phyloP scores from a whole-genome alignment of 2,329 filamentous ascomycete species.

The Immersiporthe knoxdaviesiana region DNA sequence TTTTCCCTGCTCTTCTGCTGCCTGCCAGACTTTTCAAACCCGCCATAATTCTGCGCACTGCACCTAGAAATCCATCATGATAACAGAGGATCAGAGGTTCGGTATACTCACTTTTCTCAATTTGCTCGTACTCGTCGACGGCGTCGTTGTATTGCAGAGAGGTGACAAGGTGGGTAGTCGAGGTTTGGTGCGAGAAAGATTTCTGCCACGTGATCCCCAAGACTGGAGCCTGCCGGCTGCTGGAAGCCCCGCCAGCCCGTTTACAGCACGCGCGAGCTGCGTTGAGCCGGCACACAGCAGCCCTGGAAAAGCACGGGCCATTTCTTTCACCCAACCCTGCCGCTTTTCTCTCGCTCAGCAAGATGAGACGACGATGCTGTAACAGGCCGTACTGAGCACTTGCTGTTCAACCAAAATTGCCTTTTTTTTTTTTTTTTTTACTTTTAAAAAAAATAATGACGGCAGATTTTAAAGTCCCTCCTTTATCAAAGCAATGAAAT shows the following conservation, averaged over 20 bases:
- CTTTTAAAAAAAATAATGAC: no score
- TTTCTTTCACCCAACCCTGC: background rate
- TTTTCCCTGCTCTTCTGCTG: constrained; percentile 6
- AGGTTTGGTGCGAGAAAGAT: constrained; percentile 25
- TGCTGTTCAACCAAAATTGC: no score
- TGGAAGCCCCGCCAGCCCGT: background rate
- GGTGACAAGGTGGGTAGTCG: constrained; percentile 21
- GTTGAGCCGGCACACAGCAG: constrained; percentile 9
- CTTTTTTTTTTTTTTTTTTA: background rate
- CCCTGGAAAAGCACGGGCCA: constrained; percentile 25
- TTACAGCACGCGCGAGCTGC: background rate
- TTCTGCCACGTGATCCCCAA: constrained; percentile 28
- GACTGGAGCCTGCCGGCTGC: constrained; percentile 8
- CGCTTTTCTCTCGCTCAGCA: background rate
- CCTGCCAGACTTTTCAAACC: constrained; percentile 1
- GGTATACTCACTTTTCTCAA: constrained; percentile 26
- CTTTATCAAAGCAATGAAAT: background rate
- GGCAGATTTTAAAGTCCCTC: background rate
- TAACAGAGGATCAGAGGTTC: constrained; percentile 6
- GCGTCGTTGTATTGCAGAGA: constrained; percentile 21
- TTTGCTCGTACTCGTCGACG: constrained; percentile 28
- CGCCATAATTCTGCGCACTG: background rate
- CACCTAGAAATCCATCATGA: background rate
- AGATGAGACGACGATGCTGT: background rate
- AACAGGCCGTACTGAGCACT: background rate